Conservation (phyloP, 495 filamentous ascomycete species). For the Rusavskia elegans region DNA sequence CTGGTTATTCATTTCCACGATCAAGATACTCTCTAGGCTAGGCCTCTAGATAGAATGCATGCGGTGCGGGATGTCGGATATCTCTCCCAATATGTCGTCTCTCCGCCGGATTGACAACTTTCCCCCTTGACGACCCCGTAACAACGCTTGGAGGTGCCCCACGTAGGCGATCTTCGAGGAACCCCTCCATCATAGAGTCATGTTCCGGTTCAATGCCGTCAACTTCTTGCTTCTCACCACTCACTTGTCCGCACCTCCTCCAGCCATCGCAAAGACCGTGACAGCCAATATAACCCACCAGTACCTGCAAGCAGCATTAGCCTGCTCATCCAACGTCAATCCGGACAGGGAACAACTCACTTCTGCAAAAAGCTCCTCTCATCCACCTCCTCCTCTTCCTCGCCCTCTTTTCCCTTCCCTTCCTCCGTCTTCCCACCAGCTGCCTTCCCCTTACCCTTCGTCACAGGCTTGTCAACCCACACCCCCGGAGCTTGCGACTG, state of each 20-base stretch:
- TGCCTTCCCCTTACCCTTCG: background rate
- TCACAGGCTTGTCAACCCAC: slow-evolving; percentile 3
- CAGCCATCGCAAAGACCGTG: slow-evolving; percentile 8
- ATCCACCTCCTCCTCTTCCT: slow-evolving; percentile 6
- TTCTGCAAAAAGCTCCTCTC: slow-evolving; percentile 14
- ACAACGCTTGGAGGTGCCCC: too few species aligned
- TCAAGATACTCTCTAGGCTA: too few species aligned
- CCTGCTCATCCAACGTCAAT: background rate
- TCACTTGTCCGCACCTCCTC: slow-evolving; percentile 8
- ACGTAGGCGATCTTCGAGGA: too few species aligned
- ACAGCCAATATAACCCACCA: slow-evolving; percentile 12
- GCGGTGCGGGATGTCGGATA: too few species aligned
- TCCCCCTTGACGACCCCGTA: too few species aligned
- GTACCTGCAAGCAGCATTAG: slow-evolving; percentile 1
- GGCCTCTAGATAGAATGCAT: too few species aligned
- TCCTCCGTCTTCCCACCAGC: background rate
- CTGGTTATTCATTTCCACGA: too few species aligned
- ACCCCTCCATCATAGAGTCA: too few species aligned
- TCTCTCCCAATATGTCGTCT: too few species aligned
- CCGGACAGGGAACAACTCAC: slow-evolving; percentile 2
- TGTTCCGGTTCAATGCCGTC: too few species aligned
- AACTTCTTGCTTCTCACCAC: too few species aligned
- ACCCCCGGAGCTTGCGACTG: background rate
- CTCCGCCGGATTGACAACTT: too few species aligned
- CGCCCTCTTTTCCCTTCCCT: slow-evolving; percentile 1